Evolutionary conservation across 352 stramenopile genomes (phyloP).

Genomic region (Thalassiosira livingstoniorum): DNA sequence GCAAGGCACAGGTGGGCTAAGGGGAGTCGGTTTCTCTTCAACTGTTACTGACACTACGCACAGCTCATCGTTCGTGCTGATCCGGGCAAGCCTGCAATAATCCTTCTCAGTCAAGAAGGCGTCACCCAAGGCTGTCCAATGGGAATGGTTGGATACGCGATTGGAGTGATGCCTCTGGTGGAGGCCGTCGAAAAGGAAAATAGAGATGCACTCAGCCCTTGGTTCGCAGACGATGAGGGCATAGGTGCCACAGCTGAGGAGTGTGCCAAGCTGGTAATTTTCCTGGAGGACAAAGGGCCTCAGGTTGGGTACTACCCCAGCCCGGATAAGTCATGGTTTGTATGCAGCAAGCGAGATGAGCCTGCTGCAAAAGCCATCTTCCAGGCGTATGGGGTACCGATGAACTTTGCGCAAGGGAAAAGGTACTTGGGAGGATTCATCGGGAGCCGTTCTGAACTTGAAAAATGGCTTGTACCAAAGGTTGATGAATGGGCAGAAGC

Average conservation of each 20-base stretch:
- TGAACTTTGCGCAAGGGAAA: slow-evolving; percentile 27
- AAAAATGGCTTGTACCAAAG: slow-evolving; percentile 21
- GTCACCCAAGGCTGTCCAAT: slow-evolving; percentile 38
- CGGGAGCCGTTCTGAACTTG: neutral
- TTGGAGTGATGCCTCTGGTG: slow-evolving; percentile 33
- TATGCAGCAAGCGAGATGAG: slow-evolving; percentile 21
- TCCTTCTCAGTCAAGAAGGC: slow-evolving; percentile 13
- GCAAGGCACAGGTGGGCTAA: slow-evolving; percentile 17
- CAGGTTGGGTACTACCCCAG: slow-evolving; percentile 18
- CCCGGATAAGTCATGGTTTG: neutral
- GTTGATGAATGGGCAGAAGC: slow-evolving; percentile 22
- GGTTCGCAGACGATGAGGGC: slow-evolving; percentile 41
- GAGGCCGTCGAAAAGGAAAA: slow-evolving; percentile 4
- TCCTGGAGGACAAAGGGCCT: slow-evolving; percentile 26
- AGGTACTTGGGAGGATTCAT: slow-evolving; percentile 42
- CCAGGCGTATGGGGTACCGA: neutral
- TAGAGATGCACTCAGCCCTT: slow-evolving; percentile 26
- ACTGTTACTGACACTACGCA: slow-evolving; percentile 34
- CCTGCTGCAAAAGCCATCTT: neutral
- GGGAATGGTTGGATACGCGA: slow-evolving; percentile 35
- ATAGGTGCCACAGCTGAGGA: neutral
- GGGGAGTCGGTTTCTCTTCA: slow-evolving; percentile 22
- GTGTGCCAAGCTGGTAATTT: neutral
- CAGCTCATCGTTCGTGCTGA: neutral
- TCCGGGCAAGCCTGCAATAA: neutral